A percentile compares a stretch with the other conserved stretches of the same genome.
Conservation (phyloP, 1,284 basidiomycete genomes). For the Xerocomus amazonicus region DNA sequence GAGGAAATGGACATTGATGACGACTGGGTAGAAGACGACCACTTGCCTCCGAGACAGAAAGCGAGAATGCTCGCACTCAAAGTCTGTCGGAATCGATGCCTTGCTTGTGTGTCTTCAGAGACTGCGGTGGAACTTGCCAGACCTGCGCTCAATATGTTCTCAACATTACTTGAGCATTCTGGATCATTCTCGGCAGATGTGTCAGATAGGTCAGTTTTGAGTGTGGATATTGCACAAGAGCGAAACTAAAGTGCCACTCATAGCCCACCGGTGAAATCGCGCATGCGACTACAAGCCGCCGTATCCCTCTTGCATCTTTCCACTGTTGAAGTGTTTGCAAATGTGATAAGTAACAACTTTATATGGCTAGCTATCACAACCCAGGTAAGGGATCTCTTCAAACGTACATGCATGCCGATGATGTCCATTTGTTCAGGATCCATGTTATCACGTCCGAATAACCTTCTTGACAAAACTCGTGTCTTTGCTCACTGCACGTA, state of each 20-base stretch:
- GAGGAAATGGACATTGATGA: constrained; percentile 54
- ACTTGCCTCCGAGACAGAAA: constrained; percentile 51
- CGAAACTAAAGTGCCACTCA: constrained; percentile 10
- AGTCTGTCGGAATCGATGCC: constrained; percentile 73
- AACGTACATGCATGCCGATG: background rate
- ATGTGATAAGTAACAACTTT: constrained; percentile 61
- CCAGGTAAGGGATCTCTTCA: constrained; percentile 50
- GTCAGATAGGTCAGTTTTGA: constrained; percentile 57
- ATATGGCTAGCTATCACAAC: constrained; percentile 69
- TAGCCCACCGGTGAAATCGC: constrained; percentile 59
- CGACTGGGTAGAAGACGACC: constrained; percentile 74
- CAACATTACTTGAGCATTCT: constrained; percentile 59
- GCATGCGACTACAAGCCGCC: constrained; percentile 80
- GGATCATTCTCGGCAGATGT: constrained; percentile 62
- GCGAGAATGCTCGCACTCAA: constrained; percentile 78
- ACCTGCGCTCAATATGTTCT: constrained; percentile 75
- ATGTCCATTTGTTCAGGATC: constrained; percentile 52
- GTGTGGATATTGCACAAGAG: background rate
- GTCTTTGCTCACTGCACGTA: constrained; percentile 54
- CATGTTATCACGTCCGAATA: constrained; percentile 83
- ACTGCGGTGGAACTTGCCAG: constrained; percentile 63
- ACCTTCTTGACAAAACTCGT: constrained; percentile 77
- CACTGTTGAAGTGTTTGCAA: constrained; percentile 58
- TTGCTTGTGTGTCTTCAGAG: constrained; percentile 60
- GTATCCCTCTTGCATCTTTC: constrained; percentile 81